A percentile compares a stretch with the other conserved stretches of the same genome.
Conservation (phyloP, 495 filamentous ascomycete genomes). For the Penicillium atrosanguineum region DNA sequence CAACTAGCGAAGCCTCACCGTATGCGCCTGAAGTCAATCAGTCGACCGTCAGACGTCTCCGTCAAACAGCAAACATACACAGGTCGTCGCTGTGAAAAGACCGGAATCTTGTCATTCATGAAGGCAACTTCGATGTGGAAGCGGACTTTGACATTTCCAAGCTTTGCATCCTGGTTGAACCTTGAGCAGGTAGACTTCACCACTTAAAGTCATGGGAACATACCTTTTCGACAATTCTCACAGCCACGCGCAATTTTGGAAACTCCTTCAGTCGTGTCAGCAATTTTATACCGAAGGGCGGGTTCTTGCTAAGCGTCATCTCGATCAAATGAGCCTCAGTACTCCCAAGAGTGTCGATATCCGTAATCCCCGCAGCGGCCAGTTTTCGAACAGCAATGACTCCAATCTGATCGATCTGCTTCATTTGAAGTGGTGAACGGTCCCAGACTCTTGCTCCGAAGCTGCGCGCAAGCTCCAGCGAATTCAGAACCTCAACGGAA, state of each 20-base stretch:
- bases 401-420: constrained; percentile 83
- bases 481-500: constrained; percentile 61
- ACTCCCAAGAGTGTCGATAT: constrained; percentile 67
- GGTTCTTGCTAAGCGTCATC: constrained; percentile 69
- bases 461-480: constrained; percentile 76
- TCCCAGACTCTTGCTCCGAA: constrained; percentile 85
- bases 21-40: constrained; percentile 76
- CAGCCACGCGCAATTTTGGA: constrained; percentile 65
- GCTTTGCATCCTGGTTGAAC: constrained; percentile 34
- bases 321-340: constrained; percentile 72
- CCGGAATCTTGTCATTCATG: constrained; percentile 62
- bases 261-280: constrained; percentile 64
- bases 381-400: constrained; percentile 75
- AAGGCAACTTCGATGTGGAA: constrained; percentile 71
- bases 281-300: constrained; percentile 76
- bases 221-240: constrained; percentile 52
- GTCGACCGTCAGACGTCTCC: constrained; percentile 69
- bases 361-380: constrained; percentile 65
- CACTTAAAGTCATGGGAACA: constrained; percentile 2
- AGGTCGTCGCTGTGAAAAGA: constrained; percentile 57
- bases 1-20: constrained; percentile 35
- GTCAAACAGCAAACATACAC: constrained; percentile 73
- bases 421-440: constrained; percentile 76
- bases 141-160: constrained; percentile 50
- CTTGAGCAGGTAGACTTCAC: constrained; percentile 6